Conservation (phyloP, 352 stramenopile genomes). For the Nothophytophthora sp. region DNA sequence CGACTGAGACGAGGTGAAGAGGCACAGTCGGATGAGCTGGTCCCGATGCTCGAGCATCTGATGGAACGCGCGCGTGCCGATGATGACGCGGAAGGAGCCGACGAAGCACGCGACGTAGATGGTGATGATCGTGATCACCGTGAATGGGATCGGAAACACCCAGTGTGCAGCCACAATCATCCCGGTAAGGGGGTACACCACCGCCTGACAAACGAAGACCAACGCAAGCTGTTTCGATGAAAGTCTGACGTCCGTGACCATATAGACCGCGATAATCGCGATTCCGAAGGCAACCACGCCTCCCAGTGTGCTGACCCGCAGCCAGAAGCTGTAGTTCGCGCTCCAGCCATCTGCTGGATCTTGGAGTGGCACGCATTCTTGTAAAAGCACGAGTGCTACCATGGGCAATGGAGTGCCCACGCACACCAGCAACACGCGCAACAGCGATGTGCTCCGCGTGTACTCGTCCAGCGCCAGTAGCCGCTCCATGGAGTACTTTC, state of each 20-base stretch:
- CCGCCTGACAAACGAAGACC: slow-evolving; percentile 8
- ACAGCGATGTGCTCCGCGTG: slow-evolving; percentile 5
- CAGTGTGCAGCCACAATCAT: slow-evolving; percentile 4
- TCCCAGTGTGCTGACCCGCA: slow-evolving; percentile 5
- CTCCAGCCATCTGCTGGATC: slow-evolving; percentile 11
- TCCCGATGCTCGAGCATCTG: slow-evolving; percentile 8
- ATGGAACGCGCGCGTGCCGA: slow-evolving; percentile 2
- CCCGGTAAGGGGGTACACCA: slow-evolving; percentile 5
- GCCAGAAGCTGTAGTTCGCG: slow-evolving; percentile 16
- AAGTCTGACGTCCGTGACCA: slow-evolving; percentile 11
- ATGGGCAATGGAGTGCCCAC: slow-evolving; percentile 16
- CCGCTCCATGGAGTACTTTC: slow-evolving; percentile 34
- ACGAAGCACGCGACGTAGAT: slow-evolving; percentile 9
- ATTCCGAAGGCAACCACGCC: slow-evolving; percentile 11
- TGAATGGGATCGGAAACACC: slow-evolving; percentile 19
- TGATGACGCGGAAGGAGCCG: slow-evolving; percentile 4
- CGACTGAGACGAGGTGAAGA: slow-evolving; percentile 17
- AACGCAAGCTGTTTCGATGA: slow-evolving; percentile 2
- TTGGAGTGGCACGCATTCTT: slow-evolving; percentile 13
- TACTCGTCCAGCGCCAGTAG: slow-evolving; percentile 28
- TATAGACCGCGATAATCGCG: slow-evolving; percentile 7
- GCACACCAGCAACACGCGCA: slow-evolving; percentile 12
- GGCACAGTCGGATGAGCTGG: slow-evolving; percentile 11
- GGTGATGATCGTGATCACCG: slow-evolving; percentile 18
- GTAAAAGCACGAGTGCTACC: slow-evolving; percentile 10